Evolutionary conservation across 805 yeast genomes (phyloP), one percentile per base, ranked within the genome.

Genomic region (Torulaspora microellipsoides): DNA sequence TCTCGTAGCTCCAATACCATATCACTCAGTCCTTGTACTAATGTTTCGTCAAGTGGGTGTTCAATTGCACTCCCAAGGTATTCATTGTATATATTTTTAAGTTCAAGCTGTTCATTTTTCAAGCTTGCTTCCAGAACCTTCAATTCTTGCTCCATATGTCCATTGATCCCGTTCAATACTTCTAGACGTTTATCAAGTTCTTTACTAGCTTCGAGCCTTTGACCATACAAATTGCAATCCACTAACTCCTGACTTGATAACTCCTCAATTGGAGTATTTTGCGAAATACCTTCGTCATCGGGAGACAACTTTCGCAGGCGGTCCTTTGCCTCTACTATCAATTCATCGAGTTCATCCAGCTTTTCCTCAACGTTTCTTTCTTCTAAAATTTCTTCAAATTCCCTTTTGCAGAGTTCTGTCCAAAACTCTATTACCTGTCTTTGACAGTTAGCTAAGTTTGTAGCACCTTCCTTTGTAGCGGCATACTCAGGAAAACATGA

Each of bases 401-500:
- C 85, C 38, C 72, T 66, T 35, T 69, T 54, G 23, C 74, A 68
- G n/a, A 73, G 67, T 25, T 66, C 62, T 32, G 67, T 68, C 78
- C 82, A 79, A 49, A 73, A 77, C 32, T 69, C 66, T 13, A 70
- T 65, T 10, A 80, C 73, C 51, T 79, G 85, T 15, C 66, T 62
- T 37, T 78, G 66, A 7, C 81, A 81, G 20, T 71, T 69, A 15
- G 68, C 68, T 13, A 80, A 64, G 3, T 71, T 66, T 17, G 64
- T 64, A 3, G 65, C 59, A 3, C 81, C 83, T 17, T 67, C 70
- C n/a, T 64, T 66, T 12, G 72, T 61, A n/a, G 56, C 43, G 2
- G 81, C 70, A 34, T 78, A 69, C 6, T 64, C 60, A 2, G 85
- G 85, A 55, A 76, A 81, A 55, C 85, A 80, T 15, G 71, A 55